Evolutionary conservation across 805 yeast species (phyloP), one percentile per base, ranked within the genome.

Genomic region (Candida pseudoglaebosa): DNA sequence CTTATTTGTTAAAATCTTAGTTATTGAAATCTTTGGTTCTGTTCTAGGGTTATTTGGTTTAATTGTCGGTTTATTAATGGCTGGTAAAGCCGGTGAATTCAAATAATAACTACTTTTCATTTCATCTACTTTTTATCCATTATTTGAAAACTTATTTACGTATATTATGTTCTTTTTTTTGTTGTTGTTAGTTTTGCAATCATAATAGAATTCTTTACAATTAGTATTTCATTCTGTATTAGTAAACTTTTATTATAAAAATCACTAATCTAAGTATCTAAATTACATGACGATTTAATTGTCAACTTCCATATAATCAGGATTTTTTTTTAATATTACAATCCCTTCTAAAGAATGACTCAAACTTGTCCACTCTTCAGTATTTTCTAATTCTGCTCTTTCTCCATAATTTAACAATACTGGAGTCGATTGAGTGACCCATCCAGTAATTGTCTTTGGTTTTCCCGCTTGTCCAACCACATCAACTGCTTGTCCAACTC

Each of bases 401-500:
- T 93, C 99, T 32, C 98, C 98, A 51, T 82, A 81, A 29, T 93
- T 90, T 40, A 93, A 72, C 51, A 93, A 70, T 15, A 93, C 99
- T 0, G 99, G 99, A 0, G 99, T 93, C 4, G 93, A 85, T 56
- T 93, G 99, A 1, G 99, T 93, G 15, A 93, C 98, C 99, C 99
- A 93, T 26, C 99, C 99, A 3, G 99, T 93, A 34, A 93, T 93
- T 9, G 97, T 90, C 72, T 93, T 93, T 35, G 99, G 99, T 52
- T 87, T 88, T 68, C 99, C 99, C 0, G 98, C 99, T 62, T 91
- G 98, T 24, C 99, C 99, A 45, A 93, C 98, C 28, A 90, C 88
- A 59, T 93, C 99, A 20, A 93, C 98, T 5, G 99, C 98, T 67
- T 91, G 97, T 46, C 99, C 99, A 21, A 93, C 98, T 57, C 99